Evolutionary conservation across 1,284 basidiomycete species (phyloP), one percentile per base, ranked within the genome.

Genomic region (Trametes versicolor): DNA sequence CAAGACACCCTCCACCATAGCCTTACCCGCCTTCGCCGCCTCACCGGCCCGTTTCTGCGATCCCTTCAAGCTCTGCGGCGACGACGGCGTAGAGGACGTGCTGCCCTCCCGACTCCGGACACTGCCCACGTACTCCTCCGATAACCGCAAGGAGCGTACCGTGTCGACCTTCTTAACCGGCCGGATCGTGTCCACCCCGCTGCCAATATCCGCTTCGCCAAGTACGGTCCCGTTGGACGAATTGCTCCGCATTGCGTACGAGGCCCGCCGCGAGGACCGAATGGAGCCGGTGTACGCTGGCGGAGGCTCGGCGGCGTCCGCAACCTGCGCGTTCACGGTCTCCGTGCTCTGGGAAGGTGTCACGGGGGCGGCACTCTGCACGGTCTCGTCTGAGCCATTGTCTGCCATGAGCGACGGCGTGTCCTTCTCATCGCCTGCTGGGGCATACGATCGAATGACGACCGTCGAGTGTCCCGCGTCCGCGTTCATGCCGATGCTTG

Each of bases 121-220:
- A 67, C 83, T 91, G 23, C 94, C 95, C 27, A 96, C 89, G 74
- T 87, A 96, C 70, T 94, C 94, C 21, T 88, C 83, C 7, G 94
- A 96, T 43, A 94, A 76, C 64, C 90, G 83, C n/a, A 95, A 79
- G 0, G 93, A 95, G 13, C 90, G 89, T 5, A 85, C 82, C 0
- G 90, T 85, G 74, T 98, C 95, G 25, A 97, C 89, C 73, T 94
- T 95, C 83, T 97, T 97, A 68, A 97, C 90, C 0, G 96, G 96
- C 62, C 96, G 86, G 71, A 98, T 94, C 1, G 96, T 97, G 71
- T 94, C 94, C 52, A 94, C 83, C 1, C 95, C 95, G 64, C 84
- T 91, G 7, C 94, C 95, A 9, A 97, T 77, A 77, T 97, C 95
- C 7, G 89, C 94, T 70, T 90, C 90, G 39, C 85, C 85, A 68